These are phyloP conservation scores for Malassezia slooffiae DNA, from an alignment of 1,284 basidiomycete species.

Conservation along the genomic window DNA sequence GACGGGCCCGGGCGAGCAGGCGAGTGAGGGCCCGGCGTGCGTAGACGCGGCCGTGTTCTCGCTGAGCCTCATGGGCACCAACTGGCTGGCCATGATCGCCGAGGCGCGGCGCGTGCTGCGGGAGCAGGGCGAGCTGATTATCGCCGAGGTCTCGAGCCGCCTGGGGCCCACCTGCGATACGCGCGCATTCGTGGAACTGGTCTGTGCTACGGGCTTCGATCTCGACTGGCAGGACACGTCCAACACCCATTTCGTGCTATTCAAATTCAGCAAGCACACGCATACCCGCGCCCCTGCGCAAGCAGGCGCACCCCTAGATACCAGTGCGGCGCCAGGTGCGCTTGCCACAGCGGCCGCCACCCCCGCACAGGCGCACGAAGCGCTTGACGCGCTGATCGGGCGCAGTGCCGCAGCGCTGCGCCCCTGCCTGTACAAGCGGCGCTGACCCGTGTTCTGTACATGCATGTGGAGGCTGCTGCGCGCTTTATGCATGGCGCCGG, in stretches of 20 bases:
- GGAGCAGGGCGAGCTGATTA: constrained; percentile 66
- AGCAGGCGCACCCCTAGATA: no score
- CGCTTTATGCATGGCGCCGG: no score
- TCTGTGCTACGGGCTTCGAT: constrained; percentile 69
- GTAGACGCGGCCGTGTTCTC: constrained; percentile 88
- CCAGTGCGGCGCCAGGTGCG: not conserved
- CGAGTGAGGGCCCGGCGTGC: constrained; percentile 49
- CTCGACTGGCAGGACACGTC: constrained; percentile 48
- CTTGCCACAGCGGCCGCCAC: constrained; percentile 30
- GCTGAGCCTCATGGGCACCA: constrained; percentile 89
- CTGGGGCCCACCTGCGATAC: constrained; percentile 17
- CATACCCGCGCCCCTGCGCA: not conserved
- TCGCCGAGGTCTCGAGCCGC: constrained; percentile 71
- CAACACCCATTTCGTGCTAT: constrained; percentile 34
- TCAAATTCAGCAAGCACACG: constrained; percentile 24
- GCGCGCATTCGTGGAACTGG: constrained; percentile 63
- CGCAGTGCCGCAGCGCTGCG: constrained; percentile 62
- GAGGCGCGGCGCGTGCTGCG: constrained; percentile 81
- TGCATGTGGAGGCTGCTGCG: no score
- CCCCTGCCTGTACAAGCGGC: constrained; percentile 91
- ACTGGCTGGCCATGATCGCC: constrained; percentile 80
- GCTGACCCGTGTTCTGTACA: constrained; percentile 55
- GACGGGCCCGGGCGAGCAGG: not conserved
- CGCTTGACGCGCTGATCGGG: constrained; percentile 49
- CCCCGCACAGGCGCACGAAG: constrained; percentile 56